Percentiles rank a stretch among this genome's conserved stretches.
These are phyloP conservation scores for Russula earlei DNA, from an alignment of 768 basidiomycete species.

Conservation along the genomic window DNA sequence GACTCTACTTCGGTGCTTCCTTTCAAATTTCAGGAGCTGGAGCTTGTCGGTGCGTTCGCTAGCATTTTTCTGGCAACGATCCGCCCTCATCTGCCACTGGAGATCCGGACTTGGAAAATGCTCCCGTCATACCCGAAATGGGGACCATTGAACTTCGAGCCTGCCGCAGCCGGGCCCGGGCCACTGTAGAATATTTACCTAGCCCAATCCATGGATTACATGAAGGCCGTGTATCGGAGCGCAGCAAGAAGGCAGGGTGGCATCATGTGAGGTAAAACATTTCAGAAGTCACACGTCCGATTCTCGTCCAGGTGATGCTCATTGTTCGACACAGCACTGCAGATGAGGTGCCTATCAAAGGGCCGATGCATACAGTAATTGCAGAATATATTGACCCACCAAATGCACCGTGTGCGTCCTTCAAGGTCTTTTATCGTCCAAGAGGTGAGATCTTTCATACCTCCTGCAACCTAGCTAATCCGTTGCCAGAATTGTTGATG, in stretches of 20 bases:
- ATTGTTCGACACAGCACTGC: not conserved
- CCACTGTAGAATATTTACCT: too few species aligned
- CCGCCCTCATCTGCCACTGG: not conserved
- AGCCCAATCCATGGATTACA: not conserved
- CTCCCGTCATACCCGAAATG: slow-evolving; percentile 4
- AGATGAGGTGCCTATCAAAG: not conserved
- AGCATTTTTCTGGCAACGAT: not conserved
- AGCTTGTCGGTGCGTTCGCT: slow-evolving; percentile 6
- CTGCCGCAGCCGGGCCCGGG: not conserved
- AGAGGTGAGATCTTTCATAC: not conserved
- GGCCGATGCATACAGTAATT: not conserved
- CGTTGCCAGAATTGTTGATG: slow-evolving; percentile 1
- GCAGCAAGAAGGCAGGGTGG: slow-evolving; percentile 15
- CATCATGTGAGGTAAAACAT: slow-evolving; percentile 5
- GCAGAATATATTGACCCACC: not conserved
- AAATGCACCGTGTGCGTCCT: not conserved
- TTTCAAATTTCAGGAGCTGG: slow-evolving; percentile 9
- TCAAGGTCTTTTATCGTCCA: slow-evolving; percentile 13
- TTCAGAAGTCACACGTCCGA: not conserved
- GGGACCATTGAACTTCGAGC: slow-evolving; percentile 9
- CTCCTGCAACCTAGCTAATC: not conserved
- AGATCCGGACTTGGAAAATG: slow-evolving; percentile 10
- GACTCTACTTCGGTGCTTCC: not conserved
- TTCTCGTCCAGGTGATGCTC: not conserved
- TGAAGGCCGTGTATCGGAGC: slow-evolving; percentile 4